Base-by-base conservation (phyloP, 2,329 filamentous ascomycete genomes). In the Cladorrhinum sp. region DNA sequence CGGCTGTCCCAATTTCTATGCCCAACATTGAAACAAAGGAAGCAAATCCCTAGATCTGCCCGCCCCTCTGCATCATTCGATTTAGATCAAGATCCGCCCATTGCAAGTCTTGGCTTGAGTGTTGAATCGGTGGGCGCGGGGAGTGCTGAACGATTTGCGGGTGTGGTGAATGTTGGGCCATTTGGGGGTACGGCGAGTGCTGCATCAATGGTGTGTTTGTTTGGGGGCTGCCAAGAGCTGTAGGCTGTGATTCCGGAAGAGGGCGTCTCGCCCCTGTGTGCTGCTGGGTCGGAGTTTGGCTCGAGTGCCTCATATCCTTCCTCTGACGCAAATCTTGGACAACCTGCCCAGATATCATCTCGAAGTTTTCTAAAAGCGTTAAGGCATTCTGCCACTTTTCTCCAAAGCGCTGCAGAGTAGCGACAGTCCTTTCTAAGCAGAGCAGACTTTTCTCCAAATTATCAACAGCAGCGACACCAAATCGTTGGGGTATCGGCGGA, bases 301-400 rank as follows among this genome's bases (percentile, higher is more conserved):
- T 36, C 3, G 36, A 58, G 16, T 73, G 70, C 32, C 74, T 72
- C 65, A 75, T 66, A 48, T 73, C 71, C 52, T 71, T 72, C 23
- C 77, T 75, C 36, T 74, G 72, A 64, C 69, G 72, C 13, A 86
- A 72, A 2, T 76, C 73, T 2, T 78, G 74, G 23, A 79, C 64
- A 4, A 80, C 74, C 50, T 79, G 75, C 27, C 71, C 73, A 3
- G 79, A 85, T 12, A 78, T 77, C 53, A 71, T 69, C 62, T 85
- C 80, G 66, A 87, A 87, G 41, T 75, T 81, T 41, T 77, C 73
- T 62, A 79, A 76, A n/a, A 87, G 75, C 61, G 79, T 77, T 32
- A 78, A 74, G 1, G 83, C 81, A 61, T 85, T 79, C 2, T 80
- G 79, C 85, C 85, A 88, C 1, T 84, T 76, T 63, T 84, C 77